These are phyloP conservation scores for Vitis hybrid DNA, from an alignment of 177 flowering plant species.

Conservation along the genomic window DNA sequence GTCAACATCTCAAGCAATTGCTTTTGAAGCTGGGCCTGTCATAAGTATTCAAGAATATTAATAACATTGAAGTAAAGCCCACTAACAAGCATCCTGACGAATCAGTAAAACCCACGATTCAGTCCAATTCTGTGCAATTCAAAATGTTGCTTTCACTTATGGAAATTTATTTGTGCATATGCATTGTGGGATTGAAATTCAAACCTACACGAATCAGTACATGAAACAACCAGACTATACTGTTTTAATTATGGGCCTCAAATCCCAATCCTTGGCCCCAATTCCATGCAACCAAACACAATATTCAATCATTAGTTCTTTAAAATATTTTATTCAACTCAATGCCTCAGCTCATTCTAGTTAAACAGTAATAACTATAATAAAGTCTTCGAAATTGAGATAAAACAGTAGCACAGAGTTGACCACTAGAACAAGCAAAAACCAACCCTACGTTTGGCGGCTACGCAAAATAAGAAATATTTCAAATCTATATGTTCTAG, in stretches of 20 bases:
- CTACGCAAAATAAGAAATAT: not conserved
- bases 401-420: not conserved
- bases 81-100: not conserved
- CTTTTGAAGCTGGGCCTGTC: not conserved
- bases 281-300: no score
- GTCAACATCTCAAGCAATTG: not conserved
- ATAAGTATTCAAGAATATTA: not conserved
- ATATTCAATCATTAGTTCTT: no score
- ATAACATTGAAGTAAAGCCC: no score
- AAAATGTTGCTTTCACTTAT: no score
- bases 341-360: no score
- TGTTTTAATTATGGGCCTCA: no score
- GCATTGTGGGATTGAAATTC: no score
- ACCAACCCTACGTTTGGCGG: not conserved
- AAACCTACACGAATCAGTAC: no score
- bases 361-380: not conserved
- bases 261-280: no score
- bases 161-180: no score
- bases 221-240: no score
- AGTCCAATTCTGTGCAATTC: not conserved
- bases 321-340: no score
- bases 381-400: not conserved
- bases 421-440: not conserved
- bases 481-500: not conserved
- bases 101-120: not conserved